phyloP scores from a whole-genome alignment of 2,329 filamentous ascomycete species.

The Stenocarpella maydis region DNA sequence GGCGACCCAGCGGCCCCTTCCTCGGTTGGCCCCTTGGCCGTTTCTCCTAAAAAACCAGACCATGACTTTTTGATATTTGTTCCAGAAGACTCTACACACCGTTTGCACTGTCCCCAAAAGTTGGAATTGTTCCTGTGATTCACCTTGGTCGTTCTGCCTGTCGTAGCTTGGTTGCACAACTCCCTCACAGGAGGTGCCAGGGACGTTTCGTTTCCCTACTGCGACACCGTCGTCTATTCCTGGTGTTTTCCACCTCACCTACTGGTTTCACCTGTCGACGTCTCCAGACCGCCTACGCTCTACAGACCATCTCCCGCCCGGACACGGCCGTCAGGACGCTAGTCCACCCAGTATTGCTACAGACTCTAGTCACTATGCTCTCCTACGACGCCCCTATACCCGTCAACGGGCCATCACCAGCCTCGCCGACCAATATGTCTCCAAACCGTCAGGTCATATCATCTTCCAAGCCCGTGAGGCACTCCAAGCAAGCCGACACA shows the following conservation, averaged over 20 bases:
- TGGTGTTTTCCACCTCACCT: no score
- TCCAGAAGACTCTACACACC: neutral
- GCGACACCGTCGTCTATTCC: neutral
- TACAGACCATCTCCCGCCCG: neutral
- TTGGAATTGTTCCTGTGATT: neutral
- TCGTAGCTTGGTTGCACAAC: neutral
- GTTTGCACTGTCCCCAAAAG: neutral
- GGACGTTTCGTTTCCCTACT: neutral
- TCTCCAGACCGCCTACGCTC: neutral
- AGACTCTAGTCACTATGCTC: slow-evolving; percentile 50
- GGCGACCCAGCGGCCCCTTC: slow-evolving; percentile 9
- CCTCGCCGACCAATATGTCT: slow-evolving; percentile 41
- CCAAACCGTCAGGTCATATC: slow-evolving; percentile 40
- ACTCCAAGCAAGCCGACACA: slow-evolving; percentile 41
- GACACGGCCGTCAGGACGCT: neutral
- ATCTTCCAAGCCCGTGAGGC: slow-evolving; percentile 41
- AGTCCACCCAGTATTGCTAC: neutral
- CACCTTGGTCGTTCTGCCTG: neutral
- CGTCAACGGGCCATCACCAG: slow-evolving; percentile 50
- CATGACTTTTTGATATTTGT: neutral
- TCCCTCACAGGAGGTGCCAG: neutral
- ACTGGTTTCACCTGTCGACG: neutral
- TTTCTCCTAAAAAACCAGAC: neutral
- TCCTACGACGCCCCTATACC: slow-evolving; percentile 58
- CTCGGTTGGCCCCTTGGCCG: neutral